These are phyloP conservation scores for Wickerhamomyces alni DNA, from an alignment of 805 yeast species.

Conservation along the genomic window DNA sequence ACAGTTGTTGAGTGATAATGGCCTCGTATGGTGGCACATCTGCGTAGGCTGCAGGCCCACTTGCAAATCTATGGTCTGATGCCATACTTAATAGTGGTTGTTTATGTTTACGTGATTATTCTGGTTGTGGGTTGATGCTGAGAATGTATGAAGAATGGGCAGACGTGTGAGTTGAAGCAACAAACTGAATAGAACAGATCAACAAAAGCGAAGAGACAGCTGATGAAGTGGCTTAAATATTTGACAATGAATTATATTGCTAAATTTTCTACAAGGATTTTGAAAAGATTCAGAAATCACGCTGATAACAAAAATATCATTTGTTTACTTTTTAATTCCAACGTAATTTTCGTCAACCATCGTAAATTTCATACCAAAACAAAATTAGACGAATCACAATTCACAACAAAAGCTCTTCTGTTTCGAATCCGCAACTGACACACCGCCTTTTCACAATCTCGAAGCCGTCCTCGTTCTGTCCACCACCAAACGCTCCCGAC, in stretches of 20 bases:
- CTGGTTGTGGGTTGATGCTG: neutral
- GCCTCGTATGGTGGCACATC: slow-evolving; percentile 20
- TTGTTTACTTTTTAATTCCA: neutral
- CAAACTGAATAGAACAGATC: no score
- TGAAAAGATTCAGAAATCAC: no score
- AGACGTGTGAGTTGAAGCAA: no score
- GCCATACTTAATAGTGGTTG: neutral
- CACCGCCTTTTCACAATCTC: slow-evolving; percentile 55
- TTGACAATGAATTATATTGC: no score
- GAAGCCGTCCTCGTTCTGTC: slow-evolving; percentile 35
- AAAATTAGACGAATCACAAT: no score
- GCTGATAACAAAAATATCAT: neutral
- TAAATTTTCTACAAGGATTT: no score
- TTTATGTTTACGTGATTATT: neutral
- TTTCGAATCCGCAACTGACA: slow-evolving; percentile 74
- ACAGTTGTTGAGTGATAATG: slow-evolving; percentile 17
- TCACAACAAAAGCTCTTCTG: slow-evolving; percentile 55
- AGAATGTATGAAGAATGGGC: no score
- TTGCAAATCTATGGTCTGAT: slow-evolving; percentile 11
- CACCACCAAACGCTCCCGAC: slow-evolving; percentile 48
- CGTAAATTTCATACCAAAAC: no score
- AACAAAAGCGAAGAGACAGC: no score
- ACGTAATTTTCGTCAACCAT: neutral
- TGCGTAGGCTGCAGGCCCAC: slow-evolving; percentile 21
- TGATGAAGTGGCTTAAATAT: no score